Base-by-base conservation (phyloP, 2,329 filamentous ascomycete genomes). In the Penicillium sp. region DNA sequence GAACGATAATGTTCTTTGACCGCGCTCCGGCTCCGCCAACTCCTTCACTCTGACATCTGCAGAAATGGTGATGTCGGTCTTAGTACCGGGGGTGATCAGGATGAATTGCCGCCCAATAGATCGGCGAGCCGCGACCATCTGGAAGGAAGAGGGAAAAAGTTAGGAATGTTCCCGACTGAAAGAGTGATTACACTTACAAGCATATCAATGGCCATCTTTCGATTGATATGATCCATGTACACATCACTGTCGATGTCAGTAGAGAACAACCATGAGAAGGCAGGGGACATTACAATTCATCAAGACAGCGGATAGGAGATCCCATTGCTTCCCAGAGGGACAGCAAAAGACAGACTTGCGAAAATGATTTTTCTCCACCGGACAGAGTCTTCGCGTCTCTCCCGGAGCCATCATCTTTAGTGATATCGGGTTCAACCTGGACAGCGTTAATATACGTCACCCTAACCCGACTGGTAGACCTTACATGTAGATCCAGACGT, bases 311-410 rank as follows among this genome's bases (percentile, higher is more conserved):
- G 53, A 99, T 86, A 0, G 91, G 92, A 14, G 90, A 95, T 10
- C 93, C 92, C 86, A 99, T 99, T 27, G 93, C 92, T 66, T 99
- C 93, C 93, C 93, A 99, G 14, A 99, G 86, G 2, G 90, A 83
- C 28, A 99, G 78, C 46, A 99, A 75, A 60, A 99, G 80, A 72
- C 93, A 99, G 52, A 97, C 95, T 3, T 92, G 95, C 3, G 91
- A 95, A 69, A 97, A 99, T 0, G 92, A 97, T 69, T 99, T 99
- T 68, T 99, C 93, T 27, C 93, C 93, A 45, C 93, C 93, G 8
- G 91, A 96, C 1, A 99, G 77, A 0, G 92, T 97, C 72, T 89
- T 95, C 19, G 93, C 92, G 63, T 88, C 87, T 41, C 92, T 82
- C 2, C 89, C 90, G 3, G 80, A 77, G 18, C 80, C 81, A 53